Evolutionary conservation across 2,329 filamentous ascomycete species (phyloP).

Genomic region (Diplocarpon rosae): DNA sequence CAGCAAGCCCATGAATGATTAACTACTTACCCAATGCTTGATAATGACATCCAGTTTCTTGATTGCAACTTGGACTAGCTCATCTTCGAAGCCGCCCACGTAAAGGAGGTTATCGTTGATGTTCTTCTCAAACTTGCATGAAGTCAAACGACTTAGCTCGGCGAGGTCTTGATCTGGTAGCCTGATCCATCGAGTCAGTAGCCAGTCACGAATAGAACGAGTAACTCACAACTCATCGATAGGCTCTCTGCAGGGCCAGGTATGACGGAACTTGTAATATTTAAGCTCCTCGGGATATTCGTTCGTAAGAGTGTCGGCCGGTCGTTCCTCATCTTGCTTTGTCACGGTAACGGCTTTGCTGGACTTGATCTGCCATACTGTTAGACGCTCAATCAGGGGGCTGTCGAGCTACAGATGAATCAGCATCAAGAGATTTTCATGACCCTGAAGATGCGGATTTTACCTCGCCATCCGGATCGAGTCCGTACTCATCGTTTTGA

Average conservation of each 20-base stretch:
- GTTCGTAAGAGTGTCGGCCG: not conserved
- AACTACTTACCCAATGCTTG: conserved; percentile 18
- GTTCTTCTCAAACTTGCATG: conserved; percentile 15
- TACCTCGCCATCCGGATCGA: not conserved
- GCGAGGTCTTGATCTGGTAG: conserved; percentile 6
- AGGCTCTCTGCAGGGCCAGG: conserved; percentile 4
- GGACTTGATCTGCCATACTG: conserved; percentile 5
- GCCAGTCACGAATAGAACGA: not conserved
- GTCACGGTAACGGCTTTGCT: not conserved
- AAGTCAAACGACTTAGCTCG: conserved; percentile 13
- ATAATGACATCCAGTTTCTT: conserved; percentile 20
- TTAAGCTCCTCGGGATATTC: conserved; percentile 9
- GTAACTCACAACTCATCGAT: not conserved
- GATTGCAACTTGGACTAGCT: conserved; percentile 10
- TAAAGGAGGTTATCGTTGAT: conserved; percentile 12
- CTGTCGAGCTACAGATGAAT: conserved; percentile 11
- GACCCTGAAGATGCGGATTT: not conserved
- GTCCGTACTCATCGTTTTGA: conserved; percentile 6
- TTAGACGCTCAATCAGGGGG: conserved; percentile 13
- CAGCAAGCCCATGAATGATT: not conserved
- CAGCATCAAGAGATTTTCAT: not conserved
- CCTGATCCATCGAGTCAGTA: conserved; percentile 4
- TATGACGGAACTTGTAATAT: conserved; percentile 6
- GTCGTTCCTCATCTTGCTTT: not conserved
- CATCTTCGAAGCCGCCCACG: conserved; percentile 11